phyloP scores from a whole-genome alignment of 805 yeast species.

The Wickerhamiella slavikovae region DNA sequence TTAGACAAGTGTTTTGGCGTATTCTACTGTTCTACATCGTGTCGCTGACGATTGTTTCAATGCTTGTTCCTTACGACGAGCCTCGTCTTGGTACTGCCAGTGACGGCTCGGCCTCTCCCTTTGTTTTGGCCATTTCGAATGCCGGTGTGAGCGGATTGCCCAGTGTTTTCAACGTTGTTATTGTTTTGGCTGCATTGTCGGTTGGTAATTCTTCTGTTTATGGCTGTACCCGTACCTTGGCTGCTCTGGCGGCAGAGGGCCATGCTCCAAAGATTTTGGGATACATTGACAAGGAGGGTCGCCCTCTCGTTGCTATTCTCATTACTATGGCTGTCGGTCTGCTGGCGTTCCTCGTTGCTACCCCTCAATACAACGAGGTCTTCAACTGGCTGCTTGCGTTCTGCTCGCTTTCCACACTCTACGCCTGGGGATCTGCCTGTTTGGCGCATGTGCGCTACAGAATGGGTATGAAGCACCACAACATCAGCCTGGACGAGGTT shows the following conservation, averaged over 20 bases:
- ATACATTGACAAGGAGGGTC: conserved; percentile 44
- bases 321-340: conserved; percentile 33
- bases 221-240: conserved; percentile 46
- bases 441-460: conserved; percentile 42
- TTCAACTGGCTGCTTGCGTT: conserved; percentile 46
- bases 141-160: conserved; percentile 50
- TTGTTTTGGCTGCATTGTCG: conserved; percentile 43
- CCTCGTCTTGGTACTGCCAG: conserved; percentile 24
- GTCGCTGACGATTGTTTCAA: conserved; percentile 31
- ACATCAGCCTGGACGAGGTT: conserved; percentile 41
- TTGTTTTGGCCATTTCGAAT: conserved; percentile 46
- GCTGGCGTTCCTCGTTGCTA: conserved; percentile 36
- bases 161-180: conserved; percentile 45
- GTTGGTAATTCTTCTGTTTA: conserved; percentile 59
- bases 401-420: conserved; percentile 40
- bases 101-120: conserved; percentile 54
- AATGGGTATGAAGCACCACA: conserved; percentile 38
- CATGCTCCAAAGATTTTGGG: conserved; percentile 37
- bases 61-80: conserved; percentile 41
- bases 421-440: conserved; percentile 44
- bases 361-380: conserved; percentile 29
- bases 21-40: conserved; percentile 41
- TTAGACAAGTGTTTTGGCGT: conserved; percentile 60
- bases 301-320: conserved; percentile 40
- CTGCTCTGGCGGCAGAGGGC: conserved; percentile 42